Base-by-base conservation (phyloP, 2,329 filamentous ascomycete genomes). In the Ambrosiella cleistominuta region DNA sequence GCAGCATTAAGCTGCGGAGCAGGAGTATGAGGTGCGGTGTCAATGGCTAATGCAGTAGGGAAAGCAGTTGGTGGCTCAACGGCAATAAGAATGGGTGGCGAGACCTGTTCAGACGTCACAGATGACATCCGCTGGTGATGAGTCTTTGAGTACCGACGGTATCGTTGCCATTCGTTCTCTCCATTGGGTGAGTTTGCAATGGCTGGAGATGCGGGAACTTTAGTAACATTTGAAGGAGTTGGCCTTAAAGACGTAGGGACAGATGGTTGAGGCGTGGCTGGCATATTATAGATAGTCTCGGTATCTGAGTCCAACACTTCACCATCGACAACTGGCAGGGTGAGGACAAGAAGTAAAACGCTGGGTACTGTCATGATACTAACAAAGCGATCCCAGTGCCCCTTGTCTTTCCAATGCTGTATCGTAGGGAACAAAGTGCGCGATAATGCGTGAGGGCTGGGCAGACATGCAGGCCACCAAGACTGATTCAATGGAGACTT, bases 281-380 rank as follows among this genome's bases (percentile, higher is more conserved):
- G 45, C 27, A 56, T 17, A 37, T 40, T 50, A 35, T 61, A 58
- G 12, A 51, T 37, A 6, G 53, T 40, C 27, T 57, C 58, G 15
- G 8, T 44, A 5, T 58, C 54, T 7, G 19, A 38, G 12, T 81
- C 77, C 7, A 77, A 74, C 17, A 79, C 75, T 47, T 79, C 77
- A 1, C 79, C 79, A 65, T 97, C 91, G 5, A 95, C 87, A 0
- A 98, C 89, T 0, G 94, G 93, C 3, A 98, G 70, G 0, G 93
- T 98, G 52, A 93, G 81, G 0, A 91, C 91, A 3, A 98, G 75
- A 1, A 97, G 71, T 62, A 98, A 87, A 42, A 98, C 88, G 64
- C 86, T 94, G 1, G 90, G 87, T n/a, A 88, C 83, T 7, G 90
- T 90, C 42, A 94, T 76, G 9, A 93, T 65, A 47, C 88, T 91